Evolutionary conservation across 2,329 filamentous ascomycete genomes (phyloP), one percentile per base, ranked within the genome.

Genomic region (Cercospora canescens): DNA sequence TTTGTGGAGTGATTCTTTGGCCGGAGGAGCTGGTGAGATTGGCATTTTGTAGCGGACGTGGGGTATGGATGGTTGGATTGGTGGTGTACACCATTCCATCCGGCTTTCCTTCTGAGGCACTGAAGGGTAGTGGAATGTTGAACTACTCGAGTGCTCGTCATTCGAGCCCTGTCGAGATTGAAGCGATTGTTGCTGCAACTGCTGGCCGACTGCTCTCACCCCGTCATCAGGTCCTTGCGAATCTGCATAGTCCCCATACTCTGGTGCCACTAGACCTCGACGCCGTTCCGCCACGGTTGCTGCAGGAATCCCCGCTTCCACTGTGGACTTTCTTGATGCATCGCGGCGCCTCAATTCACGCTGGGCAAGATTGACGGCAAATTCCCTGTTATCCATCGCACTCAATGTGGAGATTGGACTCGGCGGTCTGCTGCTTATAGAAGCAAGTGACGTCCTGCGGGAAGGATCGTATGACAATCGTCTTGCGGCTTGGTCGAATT

Each of bases 331-430:
- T 50, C 87, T 83, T 48, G 83, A 84, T 14, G 86, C 87, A 72
- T 91, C 89, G 70, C 92, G 84, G 48, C 91, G 84, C 63, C 81
- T 83, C 64, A 93, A 85, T 78, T 96, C 92, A 63, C 86, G 86
- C 68, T 89, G 88, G 0, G 92, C 92, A 32, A 96, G 78, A 69
- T 90, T 87, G 6, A 96, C 88, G 0, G 93, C 93, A 54, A 96
- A 80, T 11, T 94, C 89, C 68, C 88, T 86, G 68, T 96, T 84
- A 64, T 93, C 87, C 1, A 84, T 85, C 0, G 90, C 90, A 73
- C 91, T 88, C 14, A 96, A 79, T 4, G 75, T 60, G 34, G 72
- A 68, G n/a, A 65, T 65, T 3, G 67, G 63, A 60, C 64, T 66
- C 6, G 41, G 45, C 12, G 67, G 62, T 7, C 55, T 63, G 54